A percentile compares a stretch with the other conserved stretches of the same genome.
These are phyloP conservation scores for Bipolaris gigantea DNA, from an alignment of 2,329 filamentous ascomycete species.

Conservation along the genomic window DNA sequence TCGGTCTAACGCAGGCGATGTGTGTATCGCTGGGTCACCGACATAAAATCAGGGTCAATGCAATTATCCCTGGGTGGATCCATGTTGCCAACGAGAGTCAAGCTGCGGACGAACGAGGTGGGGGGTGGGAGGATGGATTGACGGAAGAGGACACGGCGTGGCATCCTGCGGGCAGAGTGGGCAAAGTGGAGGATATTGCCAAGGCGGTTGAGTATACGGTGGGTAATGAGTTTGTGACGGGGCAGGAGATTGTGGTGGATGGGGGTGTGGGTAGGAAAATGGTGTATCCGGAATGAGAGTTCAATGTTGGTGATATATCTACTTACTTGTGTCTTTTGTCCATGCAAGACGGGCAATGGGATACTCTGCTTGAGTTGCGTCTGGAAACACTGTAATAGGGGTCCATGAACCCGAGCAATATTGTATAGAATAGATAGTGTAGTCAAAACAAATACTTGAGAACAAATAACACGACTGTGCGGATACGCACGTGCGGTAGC, in stretches of 20 bases:
- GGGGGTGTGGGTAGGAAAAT: conserved; percentile 52
- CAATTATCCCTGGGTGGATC: conserved; percentile 57
- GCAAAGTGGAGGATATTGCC: conserved; percentile 53
- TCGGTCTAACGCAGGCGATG: conserved; percentile 55
- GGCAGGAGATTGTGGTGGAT: conserved; percentile 52
- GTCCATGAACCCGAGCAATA: no score
- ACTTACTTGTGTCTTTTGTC: no score
- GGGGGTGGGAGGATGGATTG: conserved; percentile 52
- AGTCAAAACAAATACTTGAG: background rate
- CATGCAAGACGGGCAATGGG: no score
- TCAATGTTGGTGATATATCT: no score
- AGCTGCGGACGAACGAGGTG: conserved; percentile 46
- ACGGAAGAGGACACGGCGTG: conserved; percentile 51
- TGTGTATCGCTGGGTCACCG: conserved; percentile 50
- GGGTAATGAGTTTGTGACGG: conserved; percentile 47
- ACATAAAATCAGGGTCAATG: conserved; percentile 52
- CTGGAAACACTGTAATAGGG: no score
- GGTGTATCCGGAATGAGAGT: conserved; percentile 43
- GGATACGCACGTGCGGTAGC: background rate
- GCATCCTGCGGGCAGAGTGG: conserved; percentile 56
- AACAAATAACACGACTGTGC: no score
- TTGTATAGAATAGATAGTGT: no score
- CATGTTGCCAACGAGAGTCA: conserved; percentile 51
- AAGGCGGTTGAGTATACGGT: conserved; percentile 48
- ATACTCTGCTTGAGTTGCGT: no score